phyloP scores from a whole-genome alignment of 1,284 basidiomycete genomes.

The Wallemia mellicola region DNA sequence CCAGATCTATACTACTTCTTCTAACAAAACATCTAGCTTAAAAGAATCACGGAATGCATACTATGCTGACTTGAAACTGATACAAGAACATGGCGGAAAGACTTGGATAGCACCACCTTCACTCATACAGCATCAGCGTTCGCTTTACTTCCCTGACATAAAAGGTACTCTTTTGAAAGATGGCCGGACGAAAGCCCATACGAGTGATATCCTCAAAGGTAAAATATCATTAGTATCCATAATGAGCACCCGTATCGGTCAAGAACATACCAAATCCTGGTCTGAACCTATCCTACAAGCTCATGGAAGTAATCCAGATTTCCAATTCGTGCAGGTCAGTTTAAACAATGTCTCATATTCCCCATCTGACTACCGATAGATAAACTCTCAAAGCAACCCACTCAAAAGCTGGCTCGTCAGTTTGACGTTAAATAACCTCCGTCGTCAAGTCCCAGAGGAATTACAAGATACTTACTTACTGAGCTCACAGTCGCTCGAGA shows the following conservation, averaged over 20 bases:
- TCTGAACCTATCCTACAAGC: conserved; percentile 29
- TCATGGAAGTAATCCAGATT: conserved; percentile 31
- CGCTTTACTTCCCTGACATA: conserved; percentile 75
- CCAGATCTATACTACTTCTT: neutral
- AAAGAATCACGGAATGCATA: conserved; percentile 66
- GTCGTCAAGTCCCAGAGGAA: conserved; percentile 29
- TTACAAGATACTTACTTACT: conserved; percentile 51
- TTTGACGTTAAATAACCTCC: conserved; percentile 45
- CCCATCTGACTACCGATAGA: conserved; percentile 17
- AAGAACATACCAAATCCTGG: conserved; percentile 60
- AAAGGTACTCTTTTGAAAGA: conserved; percentile 32
- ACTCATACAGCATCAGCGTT: conserved; percentile 67
- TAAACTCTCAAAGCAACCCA: conserved; percentile 67
- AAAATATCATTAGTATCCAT: conserved; percentile 52
- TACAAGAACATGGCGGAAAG: conserved; percentile 62
- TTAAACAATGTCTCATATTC: neutral
- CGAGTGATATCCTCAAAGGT: conserved; percentile 41
- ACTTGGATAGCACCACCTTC: conserved; percentile 76
- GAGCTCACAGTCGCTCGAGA: conserved; percentile 44
- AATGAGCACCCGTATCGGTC: conserved; percentile 47
- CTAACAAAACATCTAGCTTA: conserved; percentile 23
- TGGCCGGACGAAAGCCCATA: conserved; percentile 30
- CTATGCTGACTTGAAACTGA: conserved; percentile 62
- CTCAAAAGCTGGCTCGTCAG: conserved; percentile 67
- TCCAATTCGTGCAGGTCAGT: conserved; percentile 36